Percentiles rank a stretch among this genome's conserved stretches.
These are phyloP conservation scores for Phytophthora cryptogea DNA, from an alignment of 352 stramenopile species.

Conservation along the genomic window DNA sequence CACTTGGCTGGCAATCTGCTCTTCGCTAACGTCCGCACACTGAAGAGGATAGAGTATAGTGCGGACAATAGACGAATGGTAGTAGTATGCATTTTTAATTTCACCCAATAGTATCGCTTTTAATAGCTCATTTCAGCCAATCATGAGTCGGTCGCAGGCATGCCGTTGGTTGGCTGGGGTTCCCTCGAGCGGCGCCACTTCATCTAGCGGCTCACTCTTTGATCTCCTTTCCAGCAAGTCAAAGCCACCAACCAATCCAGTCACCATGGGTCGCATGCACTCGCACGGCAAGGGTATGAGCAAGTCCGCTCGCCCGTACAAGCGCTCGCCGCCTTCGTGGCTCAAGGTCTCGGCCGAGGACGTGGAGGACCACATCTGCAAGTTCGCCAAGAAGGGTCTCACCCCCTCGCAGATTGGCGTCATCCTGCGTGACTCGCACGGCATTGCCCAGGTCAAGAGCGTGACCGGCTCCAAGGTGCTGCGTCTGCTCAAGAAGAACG, in stretches of 20 bases:
- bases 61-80: slow-evolving; percentile 2
- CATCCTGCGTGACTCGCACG: slow-evolving; percentile 99
- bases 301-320: slow-evolving; percentile 99
- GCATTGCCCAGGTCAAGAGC: slow-evolving; percentile 98
- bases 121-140: slow-evolving; percentile 16
- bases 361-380: slow-evolving; percentile 99
- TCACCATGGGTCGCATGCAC: slow-evolving; percentile 98
- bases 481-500: slow-evolving; percentile 99
- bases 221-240: slow-evolving; percentile 71
- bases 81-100: background rate
- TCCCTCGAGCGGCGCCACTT: background rate
- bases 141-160: background rate
- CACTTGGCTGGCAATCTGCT: background rate
- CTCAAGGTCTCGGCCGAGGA: slow-evolving; percentile 96
- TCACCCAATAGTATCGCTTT: slow-evolving; percentile 15
- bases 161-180: slow-evolving; percentile 44
- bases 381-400: slow-evolving; percentile 99
- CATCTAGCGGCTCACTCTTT: slow-evolving; percentile 46
- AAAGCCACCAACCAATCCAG: slow-evolving; percentile 36
- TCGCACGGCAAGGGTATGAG: slow-evolving; percentile 99
- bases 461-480: slow-evolving; percentile 99
- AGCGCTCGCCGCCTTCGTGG: slow-evolving; percentile 98
- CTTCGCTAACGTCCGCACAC: slow-evolving; percentile 14
- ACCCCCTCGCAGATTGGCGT: slow-evolving; percentile 98
- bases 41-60: slow-evolving; percentile 9